Evolutionary conservation across 2,329 filamentous ascomycete genomes (phyloP), one percentile per base, ranked within the genome.

Genomic region (Penicillium sp.): DNA sequence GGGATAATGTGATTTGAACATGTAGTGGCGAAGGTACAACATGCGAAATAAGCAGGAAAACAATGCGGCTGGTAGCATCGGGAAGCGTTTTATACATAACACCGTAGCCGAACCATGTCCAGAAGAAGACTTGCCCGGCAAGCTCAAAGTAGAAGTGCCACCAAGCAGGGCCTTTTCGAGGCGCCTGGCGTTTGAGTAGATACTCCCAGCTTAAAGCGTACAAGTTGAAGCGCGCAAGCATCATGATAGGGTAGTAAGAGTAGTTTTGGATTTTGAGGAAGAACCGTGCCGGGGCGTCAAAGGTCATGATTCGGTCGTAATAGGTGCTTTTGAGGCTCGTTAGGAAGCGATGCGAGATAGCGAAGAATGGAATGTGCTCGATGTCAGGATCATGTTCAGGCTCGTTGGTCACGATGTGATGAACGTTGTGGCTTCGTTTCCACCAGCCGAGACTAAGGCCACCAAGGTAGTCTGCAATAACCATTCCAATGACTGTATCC

Each of bases 301-400:
- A 95, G 54, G 82, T 71, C 86, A 96, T 91, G 52, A 91, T 75
- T 47, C 85, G 86, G 50, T 92, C 87, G 73, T 97, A 95, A 75
- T 92, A 96, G 4, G 89, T 90, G 16, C 90, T 94, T 32, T 84
- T 82, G 45, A 96, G 78, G 54, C 79, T 88, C 38, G 81, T 80
- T 49, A 96, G 83, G 66, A 94, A 88, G 22, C 91, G 86, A 65
- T 95, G 91, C 2, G 90, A 92, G 29, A 94, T 85, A 56, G 91
- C 91, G 71, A 97, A 91, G 71, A 96, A 88, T 3, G 92, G 92
- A 74, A 96, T 84, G 71, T 96, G 89, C 71, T 93, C 86, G 64
- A 97, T 97, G 71, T 97, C 93, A 0, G 94, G 93, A 70, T 97
- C 93, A 70, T 97, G 93, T 73, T 97, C 94, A 13, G 92, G 90